Base-by-base conservation (phyloP, 2,329 filamentous ascomycete species). In the Fusarium brevicatenulatum region DNA sequence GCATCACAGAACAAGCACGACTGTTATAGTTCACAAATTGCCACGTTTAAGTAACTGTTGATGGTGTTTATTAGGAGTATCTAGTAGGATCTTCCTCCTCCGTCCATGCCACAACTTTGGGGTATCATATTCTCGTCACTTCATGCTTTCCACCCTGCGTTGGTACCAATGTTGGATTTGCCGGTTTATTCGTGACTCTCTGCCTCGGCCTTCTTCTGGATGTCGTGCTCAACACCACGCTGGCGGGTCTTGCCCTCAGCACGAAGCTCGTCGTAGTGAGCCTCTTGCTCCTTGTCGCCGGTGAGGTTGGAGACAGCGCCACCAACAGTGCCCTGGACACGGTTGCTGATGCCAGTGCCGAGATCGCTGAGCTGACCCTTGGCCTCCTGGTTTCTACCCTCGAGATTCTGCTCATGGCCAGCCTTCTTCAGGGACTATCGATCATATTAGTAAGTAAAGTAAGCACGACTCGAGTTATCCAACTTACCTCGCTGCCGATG, bases 191-290 rank as follows among this genome's bases (percentile, higher is more conserved):
- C 32, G n/a, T 49, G 63, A 44, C 64, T 68, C 50, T 80, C 78
- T 47, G 86, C 85, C 72, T 89, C 87, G 1, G 85, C 88, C 86
- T 93, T 86, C 89, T 94, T 95, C 82, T 92, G 84, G 63, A 97
- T 87, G 79, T 97, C 94, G 42, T 88, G 84, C 88, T 97, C 95
- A 4, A 92, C 95, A 55, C 94, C 93, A 25, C 94, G 89, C 87
- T 97, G 93, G 79, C 90, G 87, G 25, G 92, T 93, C 91, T 96
- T 97, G 73, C 95, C 95, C 73, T 89, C 84, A 77, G 96, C 94
- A 79, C 96, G 94, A 82, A 92, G 85, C 75, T 86, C 81, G 81
- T 93, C 86, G 79, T 90, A 92, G 80, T 90, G 89, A 53, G 85
- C 81, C 85, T 95, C 87, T 67, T 90, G 89, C 34, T 85, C 82